Evolutionary conservation across 306 rosid genomes (phyloP).

Genomic region (Styphnolobium japonicum): DNA sequence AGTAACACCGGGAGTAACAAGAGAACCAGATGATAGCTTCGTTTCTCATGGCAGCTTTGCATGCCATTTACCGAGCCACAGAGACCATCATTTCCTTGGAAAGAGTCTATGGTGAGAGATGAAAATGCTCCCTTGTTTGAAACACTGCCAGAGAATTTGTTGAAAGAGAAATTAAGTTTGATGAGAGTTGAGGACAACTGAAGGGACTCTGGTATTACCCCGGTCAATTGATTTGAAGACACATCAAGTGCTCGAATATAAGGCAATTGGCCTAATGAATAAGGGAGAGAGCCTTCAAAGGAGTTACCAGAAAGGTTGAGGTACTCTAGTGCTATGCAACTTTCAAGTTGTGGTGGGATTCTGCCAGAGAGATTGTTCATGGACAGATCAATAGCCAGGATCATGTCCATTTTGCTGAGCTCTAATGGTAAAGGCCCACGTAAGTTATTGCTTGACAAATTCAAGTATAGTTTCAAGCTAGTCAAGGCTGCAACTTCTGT

Average conservation of each 20-base stretch:
- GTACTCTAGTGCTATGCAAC: slow-evolving; percentile 62
- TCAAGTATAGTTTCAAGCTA: slow-evolving; percentile 72
- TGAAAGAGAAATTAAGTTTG: slow-evolving; percentile 65
- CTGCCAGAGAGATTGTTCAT: slow-evolving; percentile 58
- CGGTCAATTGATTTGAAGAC: slow-evolving; percentile 56
- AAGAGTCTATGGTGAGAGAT: slow-evolving; percentile 46
- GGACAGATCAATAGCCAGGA: slow-evolving; percentile 68
- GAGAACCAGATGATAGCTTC: slow-evolving; percentile 23
- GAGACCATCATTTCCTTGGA: slow-evolving; percentile 47
- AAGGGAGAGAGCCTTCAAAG: slow-evolving; percentile 54
- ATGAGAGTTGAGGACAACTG: slow-evolving; percentile 49
- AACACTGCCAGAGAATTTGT: slow-evolving; percentile 51
- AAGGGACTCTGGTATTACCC: slow-evolving; percentile 49
- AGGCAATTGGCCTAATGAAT: slow-evolving; percentile 54
- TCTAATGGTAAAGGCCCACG: slow-evolving; percentile 60
- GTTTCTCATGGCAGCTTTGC: slow-evolving; percentile 46
- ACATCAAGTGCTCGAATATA: slow-evolving; percentile 55
- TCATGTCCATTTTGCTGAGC: slow-evolving; percentile 82
- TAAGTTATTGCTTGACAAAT: slow-evolving; percentile 57
- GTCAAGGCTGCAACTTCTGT: slow-evolving; percentile 63
- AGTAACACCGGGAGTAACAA: slow-evolving; percentile 42
- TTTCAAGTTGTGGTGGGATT: slow-evolving; percentile 68
- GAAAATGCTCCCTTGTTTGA: slow-evolving; percentile 54
- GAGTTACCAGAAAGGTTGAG: slow-evolving; percentile 56
- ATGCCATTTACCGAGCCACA: slow-evolving; percentile 64